Evolutionary conservation across 768 basidiomycete genomes (phyloP), one percentile per base, ranked within the genome.

Genomic region (Mycena galericulata): DNA sequence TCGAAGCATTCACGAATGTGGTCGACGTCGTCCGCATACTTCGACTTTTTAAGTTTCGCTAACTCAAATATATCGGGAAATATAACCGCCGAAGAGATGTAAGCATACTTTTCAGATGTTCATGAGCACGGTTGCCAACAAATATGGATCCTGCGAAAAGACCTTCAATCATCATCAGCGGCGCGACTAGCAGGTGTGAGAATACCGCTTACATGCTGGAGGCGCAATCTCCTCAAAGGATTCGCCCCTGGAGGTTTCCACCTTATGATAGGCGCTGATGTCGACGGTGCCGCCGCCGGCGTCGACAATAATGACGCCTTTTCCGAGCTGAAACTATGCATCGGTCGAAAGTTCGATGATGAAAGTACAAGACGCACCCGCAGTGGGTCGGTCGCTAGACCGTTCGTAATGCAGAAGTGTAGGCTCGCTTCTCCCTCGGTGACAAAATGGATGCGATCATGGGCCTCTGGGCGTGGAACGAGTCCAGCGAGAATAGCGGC

Each of bases 351-450:
- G 46, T 60, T 18, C 12, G 56, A 18, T 6, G n/a, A 22, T 10
- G 15, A 5, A 55, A 32, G 30, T 17, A 20, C 17, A 20, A 17
- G 27, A 54, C 73, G 3, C 41, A 83, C 82, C 69, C 79, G 72
- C 56, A 81, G 74, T 0, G 75, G 74, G 17, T 85, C 81, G 6
- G 77, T 80, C 1, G 83, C 80, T 17, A 87, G 67, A 0, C 86
- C 83, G 60, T 81, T 85, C 32, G 81, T 77, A 22, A 89, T 80
- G 60, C 88, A 89, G 71, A 83, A 90, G 68, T 90, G 86, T 15
- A 90, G 73, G 70, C 86, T 88, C 0, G 89, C 89, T 69, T 91
- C 89, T 0, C 89, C 89, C 68, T 90, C 89, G 0, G 88, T 90
- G n/a, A 90, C 82, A 61, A 90, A 85, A 1, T 83, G 84, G 1